phyloP scores from a whole-genome alignment of 495 filamentous ascomycete genomes.

The Peziza echinospora region DNA sequence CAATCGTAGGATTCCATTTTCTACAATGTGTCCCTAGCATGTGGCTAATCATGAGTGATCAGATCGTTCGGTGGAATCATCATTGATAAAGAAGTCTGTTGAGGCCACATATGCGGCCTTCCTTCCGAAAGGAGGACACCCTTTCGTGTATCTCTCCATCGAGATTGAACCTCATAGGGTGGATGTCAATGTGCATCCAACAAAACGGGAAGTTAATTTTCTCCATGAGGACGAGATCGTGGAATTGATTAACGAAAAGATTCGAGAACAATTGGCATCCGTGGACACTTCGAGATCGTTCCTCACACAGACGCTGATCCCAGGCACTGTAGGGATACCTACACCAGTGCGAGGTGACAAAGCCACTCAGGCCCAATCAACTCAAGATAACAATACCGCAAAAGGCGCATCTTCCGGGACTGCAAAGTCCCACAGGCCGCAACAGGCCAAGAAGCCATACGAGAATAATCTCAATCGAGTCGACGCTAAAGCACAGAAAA shows the following conservation, averaged over 20 bases:
- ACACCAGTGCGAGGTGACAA: constrained; percentile 11
- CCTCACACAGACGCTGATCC: constrained; percentile 74
- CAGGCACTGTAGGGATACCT: constrained; percentile 31
- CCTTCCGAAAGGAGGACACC: constrained; percentile 84
- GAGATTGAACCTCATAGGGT: constrained; percentile 85
- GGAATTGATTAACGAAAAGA: constrained; percentile 62
- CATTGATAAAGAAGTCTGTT: constrained; percentile 66
- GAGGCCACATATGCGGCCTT: constrained; percentile 83
- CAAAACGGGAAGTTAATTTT: constrained; percentile 95
- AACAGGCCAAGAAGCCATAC: constrained; percentile 38
- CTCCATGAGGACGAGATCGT: constrained; percentile 95
- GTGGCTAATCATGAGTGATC: background rate
- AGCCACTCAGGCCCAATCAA: constrained; percentile 1
- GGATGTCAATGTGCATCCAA: constrained; percentile 96
- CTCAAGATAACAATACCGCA: constrained; percentile 18
- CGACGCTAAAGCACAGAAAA: constrained; percentile 76
- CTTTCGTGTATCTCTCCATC: constrained; percentile 79
- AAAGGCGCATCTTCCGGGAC: constrained; percentile 23
- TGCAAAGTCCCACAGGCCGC: constrained; percentile 14
- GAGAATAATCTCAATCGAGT: constrained; percentile 84
- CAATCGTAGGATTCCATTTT: constrained; percentile 33
- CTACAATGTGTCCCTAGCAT: background rate
- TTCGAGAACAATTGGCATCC: constrained; percentile 56
- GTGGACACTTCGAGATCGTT: constrained; percentile 93
- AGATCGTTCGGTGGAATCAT: constrained; percentile 81